Percentiles rank a stretch among this genome's conserved stretches.
phyloP scores from a whole-genome alignment of 495 filamentous ascomycete species.

The Penicillium soppii region DNA sequence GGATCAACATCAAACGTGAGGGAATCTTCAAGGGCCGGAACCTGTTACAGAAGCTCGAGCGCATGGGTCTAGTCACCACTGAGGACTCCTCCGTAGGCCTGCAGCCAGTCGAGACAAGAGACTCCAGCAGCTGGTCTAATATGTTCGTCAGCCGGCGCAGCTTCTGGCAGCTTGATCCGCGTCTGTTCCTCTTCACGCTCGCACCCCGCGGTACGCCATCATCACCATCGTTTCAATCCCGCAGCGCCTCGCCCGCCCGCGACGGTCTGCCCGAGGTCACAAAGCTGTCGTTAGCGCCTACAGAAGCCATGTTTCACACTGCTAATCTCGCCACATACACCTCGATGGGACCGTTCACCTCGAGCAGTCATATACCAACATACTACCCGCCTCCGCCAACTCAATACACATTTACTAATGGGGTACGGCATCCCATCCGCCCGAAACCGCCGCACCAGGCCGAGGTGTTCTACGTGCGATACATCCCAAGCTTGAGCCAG shows the following conservation, averaged over 20 bases:
- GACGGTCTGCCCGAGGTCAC: conserved; percentile 33
- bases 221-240: conserved; percentile 52
- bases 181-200: conserved; percentile 83
- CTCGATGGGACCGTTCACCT: conserved; percentile 68
- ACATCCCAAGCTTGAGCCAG: conserved; percentile 75
- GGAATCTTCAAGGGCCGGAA: conserved; percentile 82
- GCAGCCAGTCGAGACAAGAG: conserved; percentile 54
- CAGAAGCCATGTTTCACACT: conserved; percentile 26
- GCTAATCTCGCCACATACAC: conserved; percentile 61
- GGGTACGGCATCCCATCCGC: conserved; percentile 80
- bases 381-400: conserved; percentile 84
- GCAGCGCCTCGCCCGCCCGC: conserved; percentile 60
- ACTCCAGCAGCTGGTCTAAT: conserved; percentile 64
- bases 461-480: conserved; percentile 86
- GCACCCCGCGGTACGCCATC: conserved; percentile 51
- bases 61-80: conserved; percentile 81
- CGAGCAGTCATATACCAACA: conserved; percentile 78
- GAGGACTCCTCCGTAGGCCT: conserved; percentile 75
- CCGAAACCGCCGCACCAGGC: conserved; percentile 87
- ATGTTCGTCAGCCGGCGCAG: conserved; percentile 79
- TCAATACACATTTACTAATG: conserved; percentile 76
- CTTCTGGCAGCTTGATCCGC: conserved; percentile 91
- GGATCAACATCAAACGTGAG: conserved; percentile 78
- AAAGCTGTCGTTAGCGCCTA: conserved; percentile 9
- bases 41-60: conserved; percentile 84